phyloP scores from a whole-genome alignment of 1,139 yeast species.

The Geotrichum klebahnii region DNA sequence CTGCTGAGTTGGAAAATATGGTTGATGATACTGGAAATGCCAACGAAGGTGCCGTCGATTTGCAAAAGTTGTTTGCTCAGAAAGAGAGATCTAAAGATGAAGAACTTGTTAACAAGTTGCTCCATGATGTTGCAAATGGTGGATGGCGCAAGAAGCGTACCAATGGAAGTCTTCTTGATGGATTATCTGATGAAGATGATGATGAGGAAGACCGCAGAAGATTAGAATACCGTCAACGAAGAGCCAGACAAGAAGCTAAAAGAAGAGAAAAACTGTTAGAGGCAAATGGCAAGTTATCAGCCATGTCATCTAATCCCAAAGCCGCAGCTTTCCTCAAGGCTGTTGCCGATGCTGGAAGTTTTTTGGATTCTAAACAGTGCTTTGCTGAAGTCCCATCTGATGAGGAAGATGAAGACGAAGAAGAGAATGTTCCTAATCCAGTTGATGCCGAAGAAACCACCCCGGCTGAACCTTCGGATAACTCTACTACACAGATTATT shows the following conservation, averaged over 20 bases:
- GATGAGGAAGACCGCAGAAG: conserved; percentile 46
- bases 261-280: conserved; percentile 55
- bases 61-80: conserved; percentile 59
- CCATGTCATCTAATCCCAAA: conserved; percentile 52
- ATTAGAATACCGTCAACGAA: conserved; percentile 37
- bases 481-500: background rate
- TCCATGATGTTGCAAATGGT: conserved; percentile 80
- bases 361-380: conserved; percentile 16
- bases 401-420: conserved; percentile 32
- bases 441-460: background rate
- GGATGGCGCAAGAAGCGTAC: conserved; percentile 63
- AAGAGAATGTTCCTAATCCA: background rate
- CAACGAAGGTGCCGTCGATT: conserved; percentile 55
- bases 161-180: conserved; percentile 58
- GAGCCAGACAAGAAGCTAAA: conserved; percentile 51
- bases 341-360: conserved; percentile 48
- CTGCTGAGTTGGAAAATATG: conserved; percentile 61
- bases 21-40: conserved; percentile 60
- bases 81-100: conserved; percentile 68
- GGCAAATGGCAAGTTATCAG: conserved; percentile 51
- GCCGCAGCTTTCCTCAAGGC: conserved; percentile 71
- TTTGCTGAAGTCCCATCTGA: conserved; percentile 16
- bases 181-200: conserved; percentile 58
- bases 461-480: background rate
- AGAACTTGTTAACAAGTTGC: conserved; percentile 64